Base-by-base conservation (phyloP, 371 early-diverging fungal species). In the Quaeritorhiza haematococci region DNA sequence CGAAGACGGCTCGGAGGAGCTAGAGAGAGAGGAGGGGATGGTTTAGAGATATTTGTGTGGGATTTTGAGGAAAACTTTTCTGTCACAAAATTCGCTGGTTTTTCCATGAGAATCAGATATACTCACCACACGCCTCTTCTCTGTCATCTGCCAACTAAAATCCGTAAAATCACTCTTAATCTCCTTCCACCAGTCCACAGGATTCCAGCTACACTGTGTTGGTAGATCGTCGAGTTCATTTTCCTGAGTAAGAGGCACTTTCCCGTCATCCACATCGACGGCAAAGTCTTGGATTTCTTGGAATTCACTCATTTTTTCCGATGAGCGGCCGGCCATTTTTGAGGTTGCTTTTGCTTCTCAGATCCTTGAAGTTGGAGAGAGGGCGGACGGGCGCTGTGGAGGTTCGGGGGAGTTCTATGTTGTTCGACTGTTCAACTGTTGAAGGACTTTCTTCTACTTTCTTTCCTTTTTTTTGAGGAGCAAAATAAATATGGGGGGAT, bases 1-100 rank as follows among this genome's bases (percentile, higher is more conserved):
- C 80, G 44, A 70, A 63, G 4, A 78, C 68, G 10, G 80, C 80
- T 27, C 78, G 66, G 3, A 80, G 33, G 4, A 80, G 65, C 80
- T 80, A 55, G 3, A 4, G 13, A 26, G 32, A 17, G 30, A 43
- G 54, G 27, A 50, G 19, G 29, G n/a, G 33, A 49, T 21, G 49
- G 42, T 19, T 0, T 0, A 34, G 53, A 59, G 35, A 19, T 32
- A 15, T 35, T 29, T n/a, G 35, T 29, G 10, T 4, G 21, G 29
- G 7, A 29, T 1, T 56, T 23, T n/a, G 46, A 15, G 7, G 34
- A 41, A 29, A n/a, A 56, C n/a, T n/a, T n/a, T n/a, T n/a, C 30
- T 28, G 24, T 32, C 15, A 49, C 32, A 33, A 1, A 29, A 51
- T 17, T 44, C 32, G 30, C 24, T 4, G 23, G 19, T 23, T 46